Base-by-base conservation (phyloP, 2,329 filamentous ascomycete genomes). In the Trichoderma cornu-damae region DNA sequence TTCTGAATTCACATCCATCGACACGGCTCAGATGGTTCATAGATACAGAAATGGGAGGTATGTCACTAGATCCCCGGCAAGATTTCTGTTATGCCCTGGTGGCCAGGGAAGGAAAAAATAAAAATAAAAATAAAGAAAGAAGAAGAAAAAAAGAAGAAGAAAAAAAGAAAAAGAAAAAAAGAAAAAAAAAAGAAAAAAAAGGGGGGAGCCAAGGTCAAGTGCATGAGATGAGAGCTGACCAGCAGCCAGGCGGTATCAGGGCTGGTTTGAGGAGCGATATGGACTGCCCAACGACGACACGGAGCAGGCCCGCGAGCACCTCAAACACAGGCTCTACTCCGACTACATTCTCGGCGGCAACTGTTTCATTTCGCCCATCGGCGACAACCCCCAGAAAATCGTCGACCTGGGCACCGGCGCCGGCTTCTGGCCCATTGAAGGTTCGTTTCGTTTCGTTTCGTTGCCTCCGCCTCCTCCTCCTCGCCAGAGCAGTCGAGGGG, bases 391-490 rank as follows among this genome's bases (percentile, higher is more conserved):
- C 2, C 77, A 79, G 47, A 79, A 75, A 61, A 78, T 81, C 58
- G 67, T 80, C 34, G 77, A 80, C 59, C 64, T 80, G 14, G 78
- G 78, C 24, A 79, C 77, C 4, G 78, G 78, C 5, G 76, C 75
- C 30, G 77, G 77, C 26, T 73, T 82, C 40, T 85, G 82, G 82
- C 81, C 81, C 2, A 76, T 82, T 53, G 77, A 79, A 62, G 69
- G 77, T 79, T 63, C 35, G 71, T 68, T 11, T 37, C 20, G 32
- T 26, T 5, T n/a, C n/a, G n/a, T n/a, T n/a, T n/a, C n/a, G n/a
- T n/a, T n/a, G n/a, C n/a, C n/a, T n/a, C n/a, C n/a, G n/a, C n/a
- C n/a, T n/a, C n/a, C n/a, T n/a, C 18, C 9, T 20, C 18, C 7
- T 6, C 14, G 3, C 40, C 18, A 9, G 8, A 11, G 26, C 6